Evolutionary conservation across 73 alveolate genomes (phyloP), one percentile per base, ranked within the genome.

Genomic region (Halteria grandinella): DNA sequence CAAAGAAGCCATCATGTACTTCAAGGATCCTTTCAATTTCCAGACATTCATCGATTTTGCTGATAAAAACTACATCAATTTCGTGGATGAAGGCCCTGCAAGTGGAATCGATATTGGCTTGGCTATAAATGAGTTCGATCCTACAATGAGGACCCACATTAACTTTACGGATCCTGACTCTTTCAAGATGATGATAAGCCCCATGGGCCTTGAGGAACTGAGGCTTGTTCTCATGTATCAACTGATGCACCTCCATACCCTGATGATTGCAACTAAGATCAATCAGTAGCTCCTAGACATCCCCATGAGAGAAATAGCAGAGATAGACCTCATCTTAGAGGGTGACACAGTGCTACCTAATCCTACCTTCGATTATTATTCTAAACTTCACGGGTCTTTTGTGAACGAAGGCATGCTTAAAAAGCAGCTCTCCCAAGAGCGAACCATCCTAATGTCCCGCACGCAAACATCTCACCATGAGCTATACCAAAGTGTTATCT

Each of bases 51-150:
- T 75, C 27, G 31, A 24, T 12, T 40, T 25, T n/a, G 58, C 58
- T 1, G 86, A 54, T 6, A 28, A 54, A 14, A 52, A 53, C 31
- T 49, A 47, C 40, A 28, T 82, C 40, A 60, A 79, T 57, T 79
- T 71, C 31, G 82, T 82, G 25, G 91, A 82, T 54, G 86, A 72
- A 12, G 91, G 91, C 0, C 91, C 91, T 7, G 45, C 71, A 20
- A 76, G 86, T 40, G 88, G 88, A 34, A 85, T 79, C 21, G 87
- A 78, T 14, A 82, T 78, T 2, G 69, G 82, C 54, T 70, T 91
- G 25, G 82, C 93, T 18, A 90, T 90, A 34, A 88, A 85, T 73
- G 98, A 92, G 79, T 88, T 85, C 55, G 98, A 92, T 79, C 91
- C 93, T 23, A 55, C 88, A 27, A 63, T 92, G 25, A 91, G 89